Percentiles rank a stretch among this genome's conserved stretches.
These are phyloP conservation scores for Setaria viridis DNA, from an alignment of 202 grass and related monocot genomes.

Conservation along the genomic window DNA sequence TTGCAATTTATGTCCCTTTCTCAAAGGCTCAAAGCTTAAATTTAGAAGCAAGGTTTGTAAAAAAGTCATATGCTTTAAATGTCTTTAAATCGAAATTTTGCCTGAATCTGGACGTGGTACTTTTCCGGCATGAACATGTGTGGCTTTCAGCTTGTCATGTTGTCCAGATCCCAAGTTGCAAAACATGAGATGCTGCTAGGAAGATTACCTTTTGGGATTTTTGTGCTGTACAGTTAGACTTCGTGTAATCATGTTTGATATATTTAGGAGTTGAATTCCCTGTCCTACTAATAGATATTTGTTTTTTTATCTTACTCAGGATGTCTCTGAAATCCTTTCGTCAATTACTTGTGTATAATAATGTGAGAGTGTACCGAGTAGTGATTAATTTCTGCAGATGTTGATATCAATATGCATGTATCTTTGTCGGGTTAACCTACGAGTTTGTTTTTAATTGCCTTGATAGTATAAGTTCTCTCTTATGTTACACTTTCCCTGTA, in stretches of 20 bases:
- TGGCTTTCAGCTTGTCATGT: not conserved
- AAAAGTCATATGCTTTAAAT: not conserved
- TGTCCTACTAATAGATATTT: not conserved
- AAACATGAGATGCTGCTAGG: not conserved
- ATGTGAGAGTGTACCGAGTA: not conserved
- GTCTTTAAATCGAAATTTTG: not conserved
- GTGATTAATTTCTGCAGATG: not conserved
- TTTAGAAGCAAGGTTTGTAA: not conserved
- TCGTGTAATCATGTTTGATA: not conserved
- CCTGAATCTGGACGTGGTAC: not conserved
- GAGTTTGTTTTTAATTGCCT: not conserved
- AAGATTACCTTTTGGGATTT: not conserved
- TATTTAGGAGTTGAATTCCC: not conserved
- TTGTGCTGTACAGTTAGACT: not conserved
- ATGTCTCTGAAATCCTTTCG: not conserved
- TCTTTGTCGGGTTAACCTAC: not conserved
- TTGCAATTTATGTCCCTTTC: conserved; percentile 6
- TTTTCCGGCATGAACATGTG: not conserved
- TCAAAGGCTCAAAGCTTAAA: not conserved
- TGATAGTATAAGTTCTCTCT: not conserved
- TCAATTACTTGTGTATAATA: not conserved
- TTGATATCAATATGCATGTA: not conserved
- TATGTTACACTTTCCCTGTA: not conserved
- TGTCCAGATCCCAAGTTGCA: not conserved
- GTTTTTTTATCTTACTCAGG: not conserved